Evolutionary conservation across 2,329 filamentous ascomycete genomes (phyloP).

Genomic region (Coniosporium tulheliwenetii): DNA sequence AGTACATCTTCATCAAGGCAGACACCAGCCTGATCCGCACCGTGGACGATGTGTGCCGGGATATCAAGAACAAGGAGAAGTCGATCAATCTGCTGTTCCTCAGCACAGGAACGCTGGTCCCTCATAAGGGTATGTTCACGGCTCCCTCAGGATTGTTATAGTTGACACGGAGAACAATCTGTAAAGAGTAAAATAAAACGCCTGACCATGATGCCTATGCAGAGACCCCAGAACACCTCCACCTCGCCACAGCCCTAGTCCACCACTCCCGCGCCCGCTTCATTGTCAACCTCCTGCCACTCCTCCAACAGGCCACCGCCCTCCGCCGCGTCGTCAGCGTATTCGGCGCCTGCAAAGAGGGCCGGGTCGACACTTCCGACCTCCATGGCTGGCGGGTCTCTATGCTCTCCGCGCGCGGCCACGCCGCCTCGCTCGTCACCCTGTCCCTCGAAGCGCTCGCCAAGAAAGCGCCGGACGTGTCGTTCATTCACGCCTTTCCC

Average conservation of each 20-base stretch:
- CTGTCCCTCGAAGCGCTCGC: conserved; percentile 10
- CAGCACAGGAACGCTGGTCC: conserved; percentile 25
- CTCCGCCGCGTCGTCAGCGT: conserved; percentile 12
- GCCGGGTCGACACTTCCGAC: conserved; percentile 10
- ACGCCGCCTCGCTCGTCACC: conserved; percentile 11
- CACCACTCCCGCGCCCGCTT: conserved; percentile 23
- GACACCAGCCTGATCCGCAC: conserved; percentile 31
- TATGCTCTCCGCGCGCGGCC: conserved; percentile 6
- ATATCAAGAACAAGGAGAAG: conserved; percentile 31
- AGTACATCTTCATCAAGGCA: conserved; percentile 29
- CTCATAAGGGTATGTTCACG: conserved; percentile 5
- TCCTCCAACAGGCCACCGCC: conserved; percentile 10
- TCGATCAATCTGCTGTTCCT: conserved; percentile 37
- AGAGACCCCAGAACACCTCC: conserved; percentile 20
- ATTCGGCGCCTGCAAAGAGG: conserved; percentile 11
- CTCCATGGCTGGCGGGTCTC: conserved; percentile 9
- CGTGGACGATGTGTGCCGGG: conserved; percentile 32
- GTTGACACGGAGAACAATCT: not conserved
- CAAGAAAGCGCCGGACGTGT: conserved; percentile 9
- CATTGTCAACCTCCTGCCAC: conserved; percentile 19
- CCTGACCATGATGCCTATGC: not conserved
- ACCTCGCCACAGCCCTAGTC: conserved; percentile 15
- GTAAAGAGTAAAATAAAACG: not conserved
- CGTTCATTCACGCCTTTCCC: conserved; percentile 15
- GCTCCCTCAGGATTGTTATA: not conserved